phyloP scores from a whole-genome alignment of 345 rosid species.

The Eucalyptus curtisii region DNA sequence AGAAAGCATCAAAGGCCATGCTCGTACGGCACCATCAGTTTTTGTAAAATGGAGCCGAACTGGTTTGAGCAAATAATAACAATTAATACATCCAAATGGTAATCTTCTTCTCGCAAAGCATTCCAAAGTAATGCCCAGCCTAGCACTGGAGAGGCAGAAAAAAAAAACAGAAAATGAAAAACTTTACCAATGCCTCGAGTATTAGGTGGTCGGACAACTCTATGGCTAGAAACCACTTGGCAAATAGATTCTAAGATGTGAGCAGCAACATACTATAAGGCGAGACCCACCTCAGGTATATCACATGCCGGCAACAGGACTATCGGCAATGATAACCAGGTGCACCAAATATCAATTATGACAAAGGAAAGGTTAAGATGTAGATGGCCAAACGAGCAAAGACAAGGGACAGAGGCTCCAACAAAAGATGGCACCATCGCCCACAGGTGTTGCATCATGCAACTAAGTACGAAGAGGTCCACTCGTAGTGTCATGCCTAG shows the following conservation, averaged over 20 bases:
- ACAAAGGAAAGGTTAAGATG: neutral
- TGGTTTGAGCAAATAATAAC: neutral
- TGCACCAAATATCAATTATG: neutral
- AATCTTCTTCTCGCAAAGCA: neutral
- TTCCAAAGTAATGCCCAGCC: neutral
- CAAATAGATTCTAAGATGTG: neutral
- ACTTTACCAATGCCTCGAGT: neutral
- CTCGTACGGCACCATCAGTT: neutral
- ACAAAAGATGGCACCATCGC: neutral
- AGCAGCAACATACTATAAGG: neutral
- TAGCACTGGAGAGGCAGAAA: neutral
- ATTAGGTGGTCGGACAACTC: neutral
- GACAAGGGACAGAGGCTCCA: neutral
- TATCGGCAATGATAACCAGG: neutral
- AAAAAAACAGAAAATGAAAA: neutral
- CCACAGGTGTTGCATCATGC: neutral
- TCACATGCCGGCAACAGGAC: neutral
- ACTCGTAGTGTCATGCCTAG: slow-evolving; percentile 15
- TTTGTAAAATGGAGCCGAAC: neutral
- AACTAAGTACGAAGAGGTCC: slow-evolving; percentile 23
- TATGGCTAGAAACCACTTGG: neutral
- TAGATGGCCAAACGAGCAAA: neutral
- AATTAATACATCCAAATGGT: neutral
- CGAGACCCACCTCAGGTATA: neutral
- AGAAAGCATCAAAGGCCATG: neutral